A percentile compares a stretch with the other conserved stretches of the same genome.
Evolutionary conservation across 2,329 filamentous ascomycete genomes (phyloP).

Genomic region (Dissoconium aciculare): DNA sequence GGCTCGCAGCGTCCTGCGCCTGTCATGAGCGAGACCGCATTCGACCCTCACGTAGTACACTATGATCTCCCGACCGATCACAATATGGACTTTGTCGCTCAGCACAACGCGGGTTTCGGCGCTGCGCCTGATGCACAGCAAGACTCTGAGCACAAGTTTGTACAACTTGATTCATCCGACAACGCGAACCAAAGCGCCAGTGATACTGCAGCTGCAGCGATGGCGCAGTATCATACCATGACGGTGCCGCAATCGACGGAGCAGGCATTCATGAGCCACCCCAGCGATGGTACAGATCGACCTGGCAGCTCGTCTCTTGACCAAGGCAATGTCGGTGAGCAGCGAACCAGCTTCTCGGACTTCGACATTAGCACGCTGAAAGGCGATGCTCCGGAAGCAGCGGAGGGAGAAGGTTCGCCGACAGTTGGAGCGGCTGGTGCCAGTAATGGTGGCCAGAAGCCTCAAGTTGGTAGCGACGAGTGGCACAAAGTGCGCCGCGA

Average conservation of each 20-base stretch:
- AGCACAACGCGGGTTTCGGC: constrained; percentile 17
- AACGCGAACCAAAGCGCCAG: constrained; percentile 33
- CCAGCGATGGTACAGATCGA: constrained; percentile 11
- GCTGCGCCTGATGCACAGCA: constrained; percentile 10
- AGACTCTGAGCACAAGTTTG: constrained; percentile 7
- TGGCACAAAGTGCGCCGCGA: constrained; percentile 97
- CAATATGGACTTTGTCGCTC: constrained; percentile 29
- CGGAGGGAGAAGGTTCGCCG: constrained; percentile 11
- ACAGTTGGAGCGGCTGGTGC: no score
- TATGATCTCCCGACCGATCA: constrained; percentile 24
- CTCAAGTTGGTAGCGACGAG: constrained; percentile 85
- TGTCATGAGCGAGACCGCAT: constrained; percentile 16
- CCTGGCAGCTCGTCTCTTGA: constrained; percentile 12
- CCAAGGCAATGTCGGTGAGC: constrained; percentile 7
- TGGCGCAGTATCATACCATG: constrained; percentile 39
- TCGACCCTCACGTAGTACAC: constrained; percentile 12
- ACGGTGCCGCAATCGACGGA: constrained; percentile 42
- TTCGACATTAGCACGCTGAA: constrained; percentile 9
- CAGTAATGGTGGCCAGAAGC: constrained; percentile 44
- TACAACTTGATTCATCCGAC: constrained; percentile 10
- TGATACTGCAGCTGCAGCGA: constrained; percentile 46
- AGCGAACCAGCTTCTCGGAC: constrained; percentile 13
- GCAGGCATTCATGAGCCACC: constrained; percentile 29
- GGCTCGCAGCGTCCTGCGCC: constrained; percentile 22
- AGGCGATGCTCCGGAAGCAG: constrained; percentile 4